Evolutionary conservation across 2,329 filamentous ascomycete genomes (phyloP), one percentile per base, ranked within the genome.

Genomic region (Aspergillus intermedius): DNA sequence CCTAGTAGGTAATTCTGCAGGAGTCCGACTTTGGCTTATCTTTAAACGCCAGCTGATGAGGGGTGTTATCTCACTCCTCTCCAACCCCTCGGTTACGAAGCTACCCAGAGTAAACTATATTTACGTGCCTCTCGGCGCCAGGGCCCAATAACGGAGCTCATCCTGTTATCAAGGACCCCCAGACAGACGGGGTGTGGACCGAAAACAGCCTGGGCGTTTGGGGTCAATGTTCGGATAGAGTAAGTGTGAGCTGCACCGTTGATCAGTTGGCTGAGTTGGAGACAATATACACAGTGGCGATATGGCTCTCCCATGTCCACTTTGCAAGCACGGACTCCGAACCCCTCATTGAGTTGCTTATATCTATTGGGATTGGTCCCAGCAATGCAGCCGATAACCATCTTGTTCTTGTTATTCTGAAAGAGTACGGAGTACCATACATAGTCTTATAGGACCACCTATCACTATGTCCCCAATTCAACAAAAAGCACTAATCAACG

Each of bases 401-500:
- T 8, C 17, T 10, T 19, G 37, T 15, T 17, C 5, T 17, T 39
- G 6, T 17, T 40, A 6, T 40, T 17, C 9, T 40, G 37, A 40
- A 5, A 35, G 4, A 40, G 9, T 19, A 39, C 37, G 5, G 37
- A 5, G 10, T 21, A 9, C n/a, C 37, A 40, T 37, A 37, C 34
- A 19, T 19, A 19, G 17, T 6, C 34, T n/a, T 37, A 37, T 19
- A 3, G 25, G 9, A 28, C 25, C 9, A 30, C 25, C 9, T 1
- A 22, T 49, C 58, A 56, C 10, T n/a, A 77, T 78, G 75, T 63
- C 70, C 9, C 72, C 74, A 9, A 74, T 78, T 58, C 72, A 74
- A 53, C 71, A 75, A 55, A 75, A 75, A 55, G 75, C 78, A 13
- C 68, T 77, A 40, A 70, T 77, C 49, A 76, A 76, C 42, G 66